A percentile compares a stretch with the other conserved stretches of the same genome.
phyloP scores from a whole-genome alignment of 495 filamentous ascomycete genomes.

The Neurospora sp. region DNA sequence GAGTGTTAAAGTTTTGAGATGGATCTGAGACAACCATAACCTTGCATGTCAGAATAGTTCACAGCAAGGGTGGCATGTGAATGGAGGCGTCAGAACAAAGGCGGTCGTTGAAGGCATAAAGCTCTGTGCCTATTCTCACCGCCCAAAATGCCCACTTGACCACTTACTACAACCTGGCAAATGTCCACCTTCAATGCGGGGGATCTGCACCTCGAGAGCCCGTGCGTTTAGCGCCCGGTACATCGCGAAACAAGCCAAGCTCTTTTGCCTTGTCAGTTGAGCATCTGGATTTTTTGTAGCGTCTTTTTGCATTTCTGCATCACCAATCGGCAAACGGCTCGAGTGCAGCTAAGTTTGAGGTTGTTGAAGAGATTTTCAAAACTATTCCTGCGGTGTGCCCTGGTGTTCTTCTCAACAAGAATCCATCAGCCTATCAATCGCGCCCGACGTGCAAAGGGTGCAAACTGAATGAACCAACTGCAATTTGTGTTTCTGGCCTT shows the following conservation, averaged over 20 bases:
- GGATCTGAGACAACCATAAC: neutral
- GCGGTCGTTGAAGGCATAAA: slow-evolving; percentile 4
- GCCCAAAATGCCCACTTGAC: neutral
- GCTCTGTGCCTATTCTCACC: neutral
- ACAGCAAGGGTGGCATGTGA: neutral
- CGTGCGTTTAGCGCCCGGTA: neutral
- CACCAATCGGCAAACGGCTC: neutral
- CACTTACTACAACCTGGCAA: neutral
- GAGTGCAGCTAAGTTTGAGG: neutral
- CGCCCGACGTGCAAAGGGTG: neutral
- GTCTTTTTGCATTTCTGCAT: neutral
- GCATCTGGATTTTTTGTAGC: neutral
- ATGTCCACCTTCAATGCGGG: neutral
- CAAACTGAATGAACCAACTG: neutral
- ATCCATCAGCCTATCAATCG: neutral
- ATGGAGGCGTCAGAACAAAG: neutral
- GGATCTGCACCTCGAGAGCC: neutral
- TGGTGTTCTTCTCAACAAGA: neutral
- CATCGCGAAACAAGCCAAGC: neutral
- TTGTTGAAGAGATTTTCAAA: neutral
- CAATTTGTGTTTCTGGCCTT: neutral
- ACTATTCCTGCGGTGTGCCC: neutral
- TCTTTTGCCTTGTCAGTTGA: neutral
- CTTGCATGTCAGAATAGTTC: neutral
- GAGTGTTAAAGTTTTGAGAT: neutral